Evolutionary conservation across 352 stramenopile species (phyloP).

Genomic region (Elongisporangium prolatum): DNA sequence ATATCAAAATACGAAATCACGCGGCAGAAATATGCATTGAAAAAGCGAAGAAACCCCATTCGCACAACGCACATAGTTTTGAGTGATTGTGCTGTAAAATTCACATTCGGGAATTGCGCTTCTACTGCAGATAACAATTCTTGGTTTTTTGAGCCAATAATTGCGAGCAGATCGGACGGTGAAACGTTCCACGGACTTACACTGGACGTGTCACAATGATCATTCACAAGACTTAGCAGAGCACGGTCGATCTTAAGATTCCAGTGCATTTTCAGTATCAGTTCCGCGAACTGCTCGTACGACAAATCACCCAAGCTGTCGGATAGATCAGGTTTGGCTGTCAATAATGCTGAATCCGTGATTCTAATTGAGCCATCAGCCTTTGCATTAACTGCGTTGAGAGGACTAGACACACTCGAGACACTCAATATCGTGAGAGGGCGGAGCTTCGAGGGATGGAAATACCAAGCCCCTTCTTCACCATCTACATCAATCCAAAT

Average conservation of each 20-base stretch:
- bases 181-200: constrained; percentile 63
- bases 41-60: constrained; percentile 50
- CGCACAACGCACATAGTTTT: neutral
- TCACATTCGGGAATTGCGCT: neutral
- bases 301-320: neutral
- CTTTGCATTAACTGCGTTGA: neutral
- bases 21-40: constrained; percentile 69
- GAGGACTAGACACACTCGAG: neutral
- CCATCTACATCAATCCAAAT: constrained; percentile 83
- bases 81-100: neutral
- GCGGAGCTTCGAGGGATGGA: constrained; percentile 62
- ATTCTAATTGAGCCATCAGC: neutral
- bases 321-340: neutral
- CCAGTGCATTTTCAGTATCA: constrained; percentile 35
- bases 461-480: constrained; percentile 74
- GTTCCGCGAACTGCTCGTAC: constrained; percentile 18
- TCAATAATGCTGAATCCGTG: neutral
- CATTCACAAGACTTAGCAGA: constrained; percentile 38
- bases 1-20: constrained; percentile 75
- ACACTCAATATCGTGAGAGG: constrained; percentile 23
- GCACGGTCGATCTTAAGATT: constrained; percentile 30
- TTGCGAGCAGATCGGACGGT: constrained; percentile 22
- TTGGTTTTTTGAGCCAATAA: constrained; percentile 14
- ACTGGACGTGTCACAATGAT: constrained; percentile 46
- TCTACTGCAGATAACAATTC: constrained; percentile 4